Percentiles rank a stretch among this genome's conserved stretches.
Evolutionary conservation across 805 yeast species (phyloP).

Genomic region (Phaffomyces opuntiae): DNA sequence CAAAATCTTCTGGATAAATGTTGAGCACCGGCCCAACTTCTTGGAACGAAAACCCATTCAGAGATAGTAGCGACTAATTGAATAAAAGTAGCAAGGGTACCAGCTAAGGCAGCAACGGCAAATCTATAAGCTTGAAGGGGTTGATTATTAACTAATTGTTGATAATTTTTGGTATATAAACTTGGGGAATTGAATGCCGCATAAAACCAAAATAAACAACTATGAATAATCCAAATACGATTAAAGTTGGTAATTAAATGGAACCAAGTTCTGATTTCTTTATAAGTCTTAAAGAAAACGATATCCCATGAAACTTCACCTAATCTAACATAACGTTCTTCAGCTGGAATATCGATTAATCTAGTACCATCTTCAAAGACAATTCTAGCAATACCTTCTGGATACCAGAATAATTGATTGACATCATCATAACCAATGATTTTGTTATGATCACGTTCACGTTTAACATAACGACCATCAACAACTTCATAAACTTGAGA

Average conservation of each 20-base stretch:
- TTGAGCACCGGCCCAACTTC: conserved; percentile 99
- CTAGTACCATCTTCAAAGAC: conserved; percentile 88
- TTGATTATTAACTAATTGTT: conserved; percentile 72
- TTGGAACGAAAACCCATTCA: conserved; percentile 96
- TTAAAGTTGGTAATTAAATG: conserved; percentile 92
- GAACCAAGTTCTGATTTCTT: conserved; percentile 96
- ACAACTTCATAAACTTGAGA: conserved; percentile 75
- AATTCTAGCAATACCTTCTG: conserved; percentile 95
- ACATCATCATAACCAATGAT: conserved; percentile 95
- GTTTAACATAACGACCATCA: conserved; percentile 76
- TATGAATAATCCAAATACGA: conserved; percentile 96
- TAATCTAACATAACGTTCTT: conserved; percentile 80
- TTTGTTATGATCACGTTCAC: conserved; percentile 78
- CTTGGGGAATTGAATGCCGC: conserved; percentile 89
- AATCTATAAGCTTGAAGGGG: conserved; percentile 89
- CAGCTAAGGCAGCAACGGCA: conserved; percentile 92
- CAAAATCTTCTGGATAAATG: conserved; percentile 83
- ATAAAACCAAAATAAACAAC: conserved; percentile 90
- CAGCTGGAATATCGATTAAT: conserved; percentile 81
- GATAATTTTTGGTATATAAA: conserved; percentile 79
- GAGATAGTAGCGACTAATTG: conserved; percentile 83
- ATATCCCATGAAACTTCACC: conserved; percentile 91
- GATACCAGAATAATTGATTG: conserved; percentile 98
- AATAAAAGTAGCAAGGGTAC: conserved; percentile 73
- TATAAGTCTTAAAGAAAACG: conserved; percentile 92